Evolutionary conservation across 2,329 filamentous ascomycete species (phyloP), one percentile per base, ranked within the genome.

Genomic region (Tolypocladium guangdongense): DNA sequence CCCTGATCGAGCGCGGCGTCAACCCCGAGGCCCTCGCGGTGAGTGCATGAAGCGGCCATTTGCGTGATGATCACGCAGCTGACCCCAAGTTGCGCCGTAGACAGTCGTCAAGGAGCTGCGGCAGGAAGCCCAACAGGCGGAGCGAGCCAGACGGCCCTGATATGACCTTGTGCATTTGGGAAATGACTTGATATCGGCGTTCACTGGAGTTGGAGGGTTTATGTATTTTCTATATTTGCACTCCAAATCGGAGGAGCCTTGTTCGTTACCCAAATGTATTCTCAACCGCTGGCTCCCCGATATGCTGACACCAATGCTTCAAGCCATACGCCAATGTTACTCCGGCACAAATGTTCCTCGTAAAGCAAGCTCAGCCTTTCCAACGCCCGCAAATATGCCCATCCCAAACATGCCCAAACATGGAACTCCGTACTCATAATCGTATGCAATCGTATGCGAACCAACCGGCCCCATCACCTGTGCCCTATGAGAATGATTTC

Each of bases 11-110:
- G 71, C 96, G 96, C 65, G 93, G 93, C 16, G 90, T 97, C 33
- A 96, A 96, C 66, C 93, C 93, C 0, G 92, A 97, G 68, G 93
- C 92, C 1, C 76, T 99, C 35, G 91, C 92, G 27, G 93, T 97
- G 78, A 65, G 89, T 60, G 3, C 5, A 12, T 2, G 1, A 14
- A 33, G 18, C 18, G 10, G 30, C 5, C 4, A 11, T 14, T 14
- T 18, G 14, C 27, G 10, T 47, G 18, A 14, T 2, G 1, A 20
- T 2, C 10, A 14, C 10, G 27, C 43, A 20, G 12, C 47, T 33
- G 20, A 35, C 22, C 51, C 4, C 48, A 51, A 16, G 36, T 49
- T 35, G 20, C 24, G 16, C 39, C 51, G 35, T 45, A 84, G 81
- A 75, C 75, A 62, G 79, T 83, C 39, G 75, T 84, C 54, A 81